Conservation (phyloP, 2,329 filamentous ascomycete genomes). For the Fusarium mangiferae region DNA sequence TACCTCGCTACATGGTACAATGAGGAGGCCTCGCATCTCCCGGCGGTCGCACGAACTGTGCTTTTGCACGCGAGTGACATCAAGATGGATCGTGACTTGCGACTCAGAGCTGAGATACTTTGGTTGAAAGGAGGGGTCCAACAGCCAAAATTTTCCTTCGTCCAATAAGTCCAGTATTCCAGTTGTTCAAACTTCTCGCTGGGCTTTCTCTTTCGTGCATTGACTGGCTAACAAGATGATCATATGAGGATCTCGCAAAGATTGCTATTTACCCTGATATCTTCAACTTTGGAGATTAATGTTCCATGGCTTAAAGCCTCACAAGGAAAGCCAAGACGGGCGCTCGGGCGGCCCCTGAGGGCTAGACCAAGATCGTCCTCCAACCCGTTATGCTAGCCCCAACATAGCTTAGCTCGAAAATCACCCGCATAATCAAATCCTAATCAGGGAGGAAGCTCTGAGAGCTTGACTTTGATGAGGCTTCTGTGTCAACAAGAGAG, state of each 20-base stretch:
- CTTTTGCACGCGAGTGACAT: conserved; percentile 21
- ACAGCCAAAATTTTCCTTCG: not conserved
- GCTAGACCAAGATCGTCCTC: conserved; percentile 35
- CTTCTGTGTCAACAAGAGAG: not conserved
- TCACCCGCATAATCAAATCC: conserved; percentile 26
- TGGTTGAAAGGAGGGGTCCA: not conserved
- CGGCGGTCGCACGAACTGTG: conserved; percentile 20
- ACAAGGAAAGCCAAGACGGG: conserved; percentile 36
- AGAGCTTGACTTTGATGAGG: not conserved
- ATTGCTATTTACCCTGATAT: not conserved
- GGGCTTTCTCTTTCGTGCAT: not conserved
- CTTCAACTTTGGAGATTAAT: not conserved
- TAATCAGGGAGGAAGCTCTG: conserved; percentile 34
- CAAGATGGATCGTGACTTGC: conserved; percentile 13
- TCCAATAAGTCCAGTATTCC: not conserved
- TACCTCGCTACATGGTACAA: conserved; percentile 36
- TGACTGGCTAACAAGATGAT: not conserved
- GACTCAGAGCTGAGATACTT: not conserved
- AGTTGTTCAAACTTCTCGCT: not conserved
- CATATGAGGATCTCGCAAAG: not conserved
- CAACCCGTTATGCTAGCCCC: conserved; percentile 22
- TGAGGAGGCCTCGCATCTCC: conserved; percentile 31
- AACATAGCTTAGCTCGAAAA: conserved; percentile 17
- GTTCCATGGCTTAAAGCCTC: conserved; percentile 8
- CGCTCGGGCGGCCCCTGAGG: conserved; percentile 24